Evolutionary conservation across 371 early-diverging fungal species (phyloP), one percentile per base, ranked within the genome.

Genomic region (Mucor saturninus): DNA sequence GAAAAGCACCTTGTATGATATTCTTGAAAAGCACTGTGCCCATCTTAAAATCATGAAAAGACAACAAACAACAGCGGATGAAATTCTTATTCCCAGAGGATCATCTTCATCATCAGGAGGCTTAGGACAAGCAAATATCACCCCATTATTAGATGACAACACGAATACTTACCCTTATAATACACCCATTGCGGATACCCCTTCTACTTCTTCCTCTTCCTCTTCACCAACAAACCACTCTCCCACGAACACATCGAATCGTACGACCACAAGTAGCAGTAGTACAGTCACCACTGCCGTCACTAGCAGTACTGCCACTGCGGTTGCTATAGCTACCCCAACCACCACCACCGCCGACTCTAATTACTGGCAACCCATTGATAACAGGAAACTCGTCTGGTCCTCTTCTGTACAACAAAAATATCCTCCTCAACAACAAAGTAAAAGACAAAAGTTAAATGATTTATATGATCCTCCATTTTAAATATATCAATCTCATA

Each of bases 1-100:
- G 28, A 83, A 83, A 50, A 70, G 69, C 45, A 75, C 81, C 2
- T 67, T 88, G 4, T 74, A 83, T 38, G 69, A 71, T 15, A 80
- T 87, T 66, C 67, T 89, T 14, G 87, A 88, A 54, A 86, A 86
- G 50, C 83, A 87, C 59, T 88, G 88, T 43, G 80, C 83, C 11
- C 88, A 87, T 67, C 65, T 86, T 6, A 80, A 80, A 54, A 71
- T 64, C 4, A 71, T 78, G 11, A 49, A 59, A 39, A 45, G 43
- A 28, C 59, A 59, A 30, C 58, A 58, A 49, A 53, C 37, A 30
- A 21, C 21, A 21, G 21, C 21, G 21, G 53, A 53, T 10, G 37
- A 21, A 73, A 62, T 30, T 10, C 35, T 13, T 31, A 56, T 42
- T 56, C 42, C 30, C 31, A 56, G 46, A 45, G 48, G 31, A 7